These are phyloP conservation scores for Saccharomycopsis capsularis DNA, from an alignment of 805 yeast species.

Conservation along the genomic window DNA sequence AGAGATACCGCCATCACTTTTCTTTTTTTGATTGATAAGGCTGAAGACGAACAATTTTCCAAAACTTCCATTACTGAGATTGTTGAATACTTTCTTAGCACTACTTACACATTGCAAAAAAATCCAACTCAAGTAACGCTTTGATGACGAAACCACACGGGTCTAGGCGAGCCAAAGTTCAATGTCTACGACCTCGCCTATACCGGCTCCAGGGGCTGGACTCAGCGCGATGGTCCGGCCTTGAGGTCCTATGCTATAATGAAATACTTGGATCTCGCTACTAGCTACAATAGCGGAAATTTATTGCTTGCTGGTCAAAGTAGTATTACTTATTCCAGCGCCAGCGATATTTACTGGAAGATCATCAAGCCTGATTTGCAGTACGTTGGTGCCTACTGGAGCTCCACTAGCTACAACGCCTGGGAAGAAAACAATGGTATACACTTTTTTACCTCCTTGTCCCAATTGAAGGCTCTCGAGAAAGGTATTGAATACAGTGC, in stretches of 20 bases:
- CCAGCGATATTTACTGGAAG: constrained; percentile 39
- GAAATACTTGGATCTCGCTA: constrained; percentile 22
- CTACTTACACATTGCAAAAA: constrained; percentile 55
- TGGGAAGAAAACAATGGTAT: constrained; percentile 83
- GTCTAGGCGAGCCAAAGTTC: constrained; percentile 79
- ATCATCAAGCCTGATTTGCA: constrained; percentile 64
- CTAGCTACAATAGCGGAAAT: constrained; percentile 6
- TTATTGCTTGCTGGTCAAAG: constrained; percentile 22
- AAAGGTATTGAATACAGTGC: constrained; percentile 34
- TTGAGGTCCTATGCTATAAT: constrained; percentile 52
- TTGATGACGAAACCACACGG: constrained; percentile 35
- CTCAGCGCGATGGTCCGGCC: constrained; percentile 78
- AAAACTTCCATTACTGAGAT: constrained; percentile 22
- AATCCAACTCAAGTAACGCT: constrained; percentile 58
- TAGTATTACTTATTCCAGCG: constrained; percentile 21
- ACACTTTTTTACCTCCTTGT: constrained; percentile 75
- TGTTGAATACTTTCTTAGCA: constrained; percentile 57
- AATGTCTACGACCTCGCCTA: constrained; percentile 47
- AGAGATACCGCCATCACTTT: constrained; percentile 68
- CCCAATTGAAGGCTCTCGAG: constrained; percentile 63
- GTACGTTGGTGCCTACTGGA: constrained; percentile 60
- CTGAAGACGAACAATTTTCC: constrained; percentile 33
- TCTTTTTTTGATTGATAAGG: constrained; percentile 35
- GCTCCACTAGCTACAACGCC: constrained; percentile 63
- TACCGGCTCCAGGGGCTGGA: constrained; percentile 64